These are phyloP conservation scores for Eimeria acervulina DNA, from an alignment of 169 alveolate genomes.

Conservation along the genomic window DNA sequence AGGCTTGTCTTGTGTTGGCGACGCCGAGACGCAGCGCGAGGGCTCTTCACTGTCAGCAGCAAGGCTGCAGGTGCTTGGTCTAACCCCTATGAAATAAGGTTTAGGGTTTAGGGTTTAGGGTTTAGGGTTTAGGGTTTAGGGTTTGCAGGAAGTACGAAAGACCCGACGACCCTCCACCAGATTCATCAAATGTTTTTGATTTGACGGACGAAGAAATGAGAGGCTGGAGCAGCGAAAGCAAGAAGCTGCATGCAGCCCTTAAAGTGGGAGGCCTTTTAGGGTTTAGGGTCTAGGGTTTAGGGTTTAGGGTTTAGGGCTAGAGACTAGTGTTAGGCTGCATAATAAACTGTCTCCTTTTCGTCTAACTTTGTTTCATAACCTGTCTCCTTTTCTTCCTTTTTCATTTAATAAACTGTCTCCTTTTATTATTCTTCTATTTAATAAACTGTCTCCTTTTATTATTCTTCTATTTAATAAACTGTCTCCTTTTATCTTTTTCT, in stretches of 20 bases:
- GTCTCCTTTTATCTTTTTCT: background rate
- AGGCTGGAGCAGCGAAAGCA: background rate
- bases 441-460: background rate
- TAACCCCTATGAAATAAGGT: background rate
- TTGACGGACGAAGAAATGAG: background rate
- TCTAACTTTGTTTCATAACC: background rate
- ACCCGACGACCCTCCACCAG: conserved; percentile 24
- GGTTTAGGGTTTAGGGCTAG: conserved; percentile 29
- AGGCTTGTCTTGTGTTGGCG: no score
- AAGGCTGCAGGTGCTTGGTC: background rate
- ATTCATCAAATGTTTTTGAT: conserved; percentile 30
- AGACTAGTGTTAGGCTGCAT: background rate
- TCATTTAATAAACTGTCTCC: background rate
- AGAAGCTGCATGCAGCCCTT: background rate
- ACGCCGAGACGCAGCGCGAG: no score
- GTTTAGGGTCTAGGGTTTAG: conserved; percentile 8
- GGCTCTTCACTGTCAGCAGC: background rate
- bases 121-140: conserved; percentile 17
- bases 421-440: background rate
- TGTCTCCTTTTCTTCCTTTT: background rate
- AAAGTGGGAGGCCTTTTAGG: background rate
- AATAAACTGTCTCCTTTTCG: background rate
- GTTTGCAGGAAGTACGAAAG: conserved; percentile 42
- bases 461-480: background rate
- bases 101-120: conserved; percentile 33